A percentile compares a stretch with the other conserved stretches of the same genome.
Conservation (phyloP, 192 early-diverging fungal species). For the Coemansia sp. region DNA sequence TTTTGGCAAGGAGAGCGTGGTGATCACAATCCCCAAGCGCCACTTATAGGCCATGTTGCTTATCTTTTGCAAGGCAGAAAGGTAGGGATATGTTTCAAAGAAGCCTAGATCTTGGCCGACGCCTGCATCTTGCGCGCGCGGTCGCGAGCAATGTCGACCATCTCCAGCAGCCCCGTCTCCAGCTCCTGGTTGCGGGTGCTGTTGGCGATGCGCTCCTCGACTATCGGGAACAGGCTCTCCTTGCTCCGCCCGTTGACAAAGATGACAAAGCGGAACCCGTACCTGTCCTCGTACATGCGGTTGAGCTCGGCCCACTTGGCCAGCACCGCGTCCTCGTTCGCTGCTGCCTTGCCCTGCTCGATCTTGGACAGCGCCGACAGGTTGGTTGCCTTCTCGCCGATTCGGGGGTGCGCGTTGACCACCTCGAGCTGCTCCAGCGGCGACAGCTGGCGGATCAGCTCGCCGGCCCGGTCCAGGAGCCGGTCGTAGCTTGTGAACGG, state of each 20-base stretch:
- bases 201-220: slow-evolving; percentile 61
- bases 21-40: slow-evolving; percentile 31
- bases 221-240: slow-evolving; percentile 68
- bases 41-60: not conserved
- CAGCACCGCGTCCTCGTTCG: slow-evolving; percentile 53
- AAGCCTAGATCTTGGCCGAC: slow-evolving; percentile 26
- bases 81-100: not conserved
- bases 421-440: slow-evolving; percentile 65
- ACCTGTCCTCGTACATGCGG: slow-evolving; percentile 63
- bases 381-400: slow-evolving; percentile 66
- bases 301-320: slow-evolving; percentile 59
- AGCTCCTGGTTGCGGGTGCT: slow-evolving; percentile 62
- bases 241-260: slow-evolving; percentile 75
- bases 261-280: slow-evolving; percentile 77
- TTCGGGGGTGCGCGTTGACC: slow-evolving; percentile 86
- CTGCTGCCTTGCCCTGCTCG: slow-evolving; percentile 56
- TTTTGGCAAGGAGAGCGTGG: slow-evolving; percentile 8
- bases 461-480: slow-evolving; percentile 57
- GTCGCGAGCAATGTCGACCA: slow-evolving; percentile 78
- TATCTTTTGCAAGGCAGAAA: not conserved
- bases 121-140: slow-evolving; percentile 62
- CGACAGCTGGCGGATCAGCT: slow-evolving; percentile 52
- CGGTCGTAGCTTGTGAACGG: slow-evolving; percentile 65
- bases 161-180: slow-evolving; percentile 62
- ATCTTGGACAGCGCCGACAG: slow-evolving; percentile 66